phyloP scores from a whole-genome alignment of 2,329 filamentous ascomycete genomes.

The Stagonosporopsis vannaccii region DNA sequence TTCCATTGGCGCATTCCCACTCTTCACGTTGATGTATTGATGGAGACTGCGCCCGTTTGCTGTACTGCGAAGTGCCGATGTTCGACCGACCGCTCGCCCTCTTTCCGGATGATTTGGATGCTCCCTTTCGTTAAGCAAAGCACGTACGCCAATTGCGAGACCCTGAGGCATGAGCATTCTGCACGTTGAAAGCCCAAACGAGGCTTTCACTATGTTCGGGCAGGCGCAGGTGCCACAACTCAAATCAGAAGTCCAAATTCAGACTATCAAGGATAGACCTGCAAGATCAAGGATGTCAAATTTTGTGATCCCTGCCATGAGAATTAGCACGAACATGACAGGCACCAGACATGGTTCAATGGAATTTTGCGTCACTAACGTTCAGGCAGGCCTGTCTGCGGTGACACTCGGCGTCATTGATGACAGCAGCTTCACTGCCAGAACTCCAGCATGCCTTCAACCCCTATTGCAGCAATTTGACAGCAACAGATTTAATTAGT shows the following conservation, averaged over 20 bases:
- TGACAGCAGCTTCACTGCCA: constrained; percentile 14
- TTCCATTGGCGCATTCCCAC: not conserved
- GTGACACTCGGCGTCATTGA: constrained; percentile 15
- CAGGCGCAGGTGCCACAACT: not conserved
- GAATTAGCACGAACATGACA: not conserved
- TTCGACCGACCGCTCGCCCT: not conserved
- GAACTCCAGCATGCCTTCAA: not conserved
- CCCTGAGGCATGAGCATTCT: not conserved
- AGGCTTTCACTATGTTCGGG: not conserved
- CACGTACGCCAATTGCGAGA: not conserved
- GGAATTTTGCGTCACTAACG: constrained; percentile 3
- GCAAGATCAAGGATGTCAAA: constrained; percentile 4
- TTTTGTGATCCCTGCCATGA: constrained; percentile 1
- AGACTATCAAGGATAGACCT: not conserved
- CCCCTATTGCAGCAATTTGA: constrained; percentile 8
- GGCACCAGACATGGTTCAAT: constrained; percentile 9
- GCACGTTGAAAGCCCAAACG: not conserved
- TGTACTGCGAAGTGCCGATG: not conserved
- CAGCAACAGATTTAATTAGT: not conserved
- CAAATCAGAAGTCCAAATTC: not conserved
- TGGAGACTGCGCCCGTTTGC: not conserved
- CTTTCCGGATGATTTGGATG: not conserved
- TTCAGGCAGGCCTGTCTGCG: constrained; percentile 5
- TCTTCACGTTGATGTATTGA: not conserved
- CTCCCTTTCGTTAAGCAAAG: not conserved